Conservation (phyloP, 176 grass and related monocot species). For the Bromus sterilis region DNA sequence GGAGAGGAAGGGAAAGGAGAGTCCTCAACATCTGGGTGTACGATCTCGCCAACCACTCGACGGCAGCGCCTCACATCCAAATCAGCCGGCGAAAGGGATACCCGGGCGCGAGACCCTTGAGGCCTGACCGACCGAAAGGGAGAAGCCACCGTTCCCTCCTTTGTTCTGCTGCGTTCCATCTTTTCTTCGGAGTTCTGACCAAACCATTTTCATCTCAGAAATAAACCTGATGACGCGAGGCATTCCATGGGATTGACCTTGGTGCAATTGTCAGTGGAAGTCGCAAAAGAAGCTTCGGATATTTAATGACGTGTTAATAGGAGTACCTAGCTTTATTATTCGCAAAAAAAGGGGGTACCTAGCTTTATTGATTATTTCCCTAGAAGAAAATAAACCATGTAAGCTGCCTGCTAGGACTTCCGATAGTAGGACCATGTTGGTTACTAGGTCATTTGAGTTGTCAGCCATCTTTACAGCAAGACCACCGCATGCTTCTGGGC, state of each 20-base stretch:
- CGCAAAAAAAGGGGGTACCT: no score
- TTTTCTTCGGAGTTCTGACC: neutral
- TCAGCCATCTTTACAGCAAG: neutral
- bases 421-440: neutral
- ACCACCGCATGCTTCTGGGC: neutral
- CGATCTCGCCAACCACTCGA: conserved; percentile 15
- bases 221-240: neutral
- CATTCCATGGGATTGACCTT: no score
- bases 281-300: neutral
- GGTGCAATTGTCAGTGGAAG: no score
- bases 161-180: no score
- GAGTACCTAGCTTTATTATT: no score
- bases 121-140: conserved; percentile 30
- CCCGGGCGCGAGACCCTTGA: neutral
- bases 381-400: neutral
- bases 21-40: no score
- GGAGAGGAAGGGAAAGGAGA: no score
- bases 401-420: neutral
- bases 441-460: conserved; percentile 4
- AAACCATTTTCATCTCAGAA: neutral
- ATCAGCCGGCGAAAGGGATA: conserved; percentile 17
- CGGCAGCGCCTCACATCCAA: conserved; percentile 32
- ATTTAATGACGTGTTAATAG: no score
- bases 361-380: neutral
- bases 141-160: conserved; percentile 5